Percentiles rank a stretch among this genome's conserved stretches.
Conservation (phyloP, 345 rosid species). For the Populus simonii region DNA sequence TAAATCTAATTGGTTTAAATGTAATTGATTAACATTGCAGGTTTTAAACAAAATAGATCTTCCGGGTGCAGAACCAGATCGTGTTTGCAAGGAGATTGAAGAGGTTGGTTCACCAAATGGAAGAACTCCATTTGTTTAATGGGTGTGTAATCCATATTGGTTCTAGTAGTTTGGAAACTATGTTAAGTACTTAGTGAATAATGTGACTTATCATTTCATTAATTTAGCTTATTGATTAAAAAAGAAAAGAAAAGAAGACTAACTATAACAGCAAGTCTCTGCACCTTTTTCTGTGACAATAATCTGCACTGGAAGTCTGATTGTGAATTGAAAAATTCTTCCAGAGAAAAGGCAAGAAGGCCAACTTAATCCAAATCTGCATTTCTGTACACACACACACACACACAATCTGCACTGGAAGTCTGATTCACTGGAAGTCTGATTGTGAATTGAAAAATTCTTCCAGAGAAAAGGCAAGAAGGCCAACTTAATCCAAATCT, state of each 20-base stretch:
- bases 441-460: not conserved
- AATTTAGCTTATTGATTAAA: not conserved
- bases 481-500: not conserved
- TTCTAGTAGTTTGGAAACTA: constrained; percentile 4
- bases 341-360: not conserved
- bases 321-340: not conserved
- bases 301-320: not conserved
- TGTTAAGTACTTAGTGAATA: not conserved
- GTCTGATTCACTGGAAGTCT: not conserved
- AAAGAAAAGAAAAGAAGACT: not conserved
- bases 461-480: not conserved
- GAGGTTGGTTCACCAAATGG: constrained; percentile 67
- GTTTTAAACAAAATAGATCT: constrained; percentile 98
- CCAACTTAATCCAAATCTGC: not conserved
- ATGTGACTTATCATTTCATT: not conserved
- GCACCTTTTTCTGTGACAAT: not conserved
- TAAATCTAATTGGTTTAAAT: not conserved
- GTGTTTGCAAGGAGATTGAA: constrained; percentile 81
- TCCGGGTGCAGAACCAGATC: constrained; percentile 93
- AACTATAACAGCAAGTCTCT: not conserved
- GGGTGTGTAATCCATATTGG: constrained; percentile 30
- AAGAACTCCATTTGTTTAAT: constrained; percentile 27
- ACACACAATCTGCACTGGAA: too few relatives aligned
- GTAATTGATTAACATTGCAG: constrained; percentile 25
- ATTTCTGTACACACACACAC: not conserved